Conservation (phyloP, 2,329 filamentous ascomycete species). For the Cercospora citrullina region DNA sequence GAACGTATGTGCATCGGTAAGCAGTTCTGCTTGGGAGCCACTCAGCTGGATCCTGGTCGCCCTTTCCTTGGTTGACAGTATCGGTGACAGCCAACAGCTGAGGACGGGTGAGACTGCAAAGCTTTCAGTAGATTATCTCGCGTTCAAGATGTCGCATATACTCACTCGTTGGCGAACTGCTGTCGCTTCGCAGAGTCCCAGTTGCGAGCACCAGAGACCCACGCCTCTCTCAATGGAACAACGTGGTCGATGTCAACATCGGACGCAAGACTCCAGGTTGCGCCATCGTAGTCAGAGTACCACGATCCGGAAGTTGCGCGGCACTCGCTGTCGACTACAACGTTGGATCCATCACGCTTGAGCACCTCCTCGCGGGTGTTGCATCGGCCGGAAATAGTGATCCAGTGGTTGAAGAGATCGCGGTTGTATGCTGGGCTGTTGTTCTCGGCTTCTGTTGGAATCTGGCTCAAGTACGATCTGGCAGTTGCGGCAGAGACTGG, state of each 20-base stretch:
- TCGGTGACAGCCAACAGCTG: conserved; percentile 80
- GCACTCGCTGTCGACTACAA: conserved; percentile 62
- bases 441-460: conserved; percentile 31
- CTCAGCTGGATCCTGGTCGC: conserved; percentile 69
- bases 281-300: conserved; percentile 73
- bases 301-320: conserved; percentile 66
- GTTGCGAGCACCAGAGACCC: conserved; percentile 62
- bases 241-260: conserved; percentile 83
- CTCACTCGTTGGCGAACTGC: conserved; percentile 61
- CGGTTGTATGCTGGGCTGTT: conserved; percentile 58
- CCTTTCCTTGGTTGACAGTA: conserved; percentile 69
- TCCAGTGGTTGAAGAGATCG: conserved; percentile 71
- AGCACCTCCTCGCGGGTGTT: conserved; percentile 67
- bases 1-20: conserved; percentile 78
- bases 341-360: conserved; percentile 68
- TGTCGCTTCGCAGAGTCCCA: conserved; percentile 71
- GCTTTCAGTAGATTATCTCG: conserved; percentile 3
- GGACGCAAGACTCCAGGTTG: conserved; percentile 64
- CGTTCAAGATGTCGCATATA: not conserved
- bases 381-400: conserved; percentile 64
- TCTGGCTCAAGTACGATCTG: conserved; percentile 32
- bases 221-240: conserved; percentile 62
- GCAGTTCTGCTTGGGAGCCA: conserved; percentile 72
- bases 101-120: conserved; percentile 66
- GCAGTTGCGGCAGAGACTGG: conserved; percentile 36